Percentiles rank a stretch among this genome's conserved stretches.
phyloP scores from a whole-genome alignment of 73 alveolate genomes.

The Tetrahymena thermophila region DNA sequence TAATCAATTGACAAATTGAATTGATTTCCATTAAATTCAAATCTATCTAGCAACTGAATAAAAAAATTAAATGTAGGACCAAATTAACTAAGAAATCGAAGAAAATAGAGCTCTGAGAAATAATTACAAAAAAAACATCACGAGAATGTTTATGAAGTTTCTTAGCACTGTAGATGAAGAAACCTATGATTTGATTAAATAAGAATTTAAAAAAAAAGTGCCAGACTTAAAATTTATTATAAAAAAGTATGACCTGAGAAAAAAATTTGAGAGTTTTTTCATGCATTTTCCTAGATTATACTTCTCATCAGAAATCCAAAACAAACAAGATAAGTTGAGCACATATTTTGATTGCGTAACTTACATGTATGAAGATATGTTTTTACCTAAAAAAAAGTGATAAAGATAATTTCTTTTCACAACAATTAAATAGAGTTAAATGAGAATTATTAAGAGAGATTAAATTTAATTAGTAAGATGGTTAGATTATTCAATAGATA shows the following conservation, averaged over 20 bases:
- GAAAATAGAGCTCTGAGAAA: background rate
- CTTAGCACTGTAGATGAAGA: background rate
- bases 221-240: background rate
- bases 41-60: no score
- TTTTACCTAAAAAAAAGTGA: background rate
- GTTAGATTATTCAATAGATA: no score
- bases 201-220: background rate
- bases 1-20: no score
- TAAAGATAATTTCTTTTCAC: background rate
- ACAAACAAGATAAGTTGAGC: background rate
- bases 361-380: background rate
- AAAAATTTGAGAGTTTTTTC: background rate
- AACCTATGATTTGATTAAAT: background rate
- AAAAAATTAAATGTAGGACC: no score
- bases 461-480: no score
- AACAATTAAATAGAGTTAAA: background rate
- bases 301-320: background rate
- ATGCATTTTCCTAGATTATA: background rate
- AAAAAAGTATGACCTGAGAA: background rate
- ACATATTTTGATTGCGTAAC: background rate
- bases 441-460: background rate
- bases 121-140: background rate
- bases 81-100: no score
- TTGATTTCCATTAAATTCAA: no score
- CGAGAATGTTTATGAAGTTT: background rate